A percentile compares a stretch with the other conserved stretches of the same genome.
phyloP scores from a whole-genome alignment of 2,329 filamentous ascomycete species.

The Fusarium annulatum region DNA sequence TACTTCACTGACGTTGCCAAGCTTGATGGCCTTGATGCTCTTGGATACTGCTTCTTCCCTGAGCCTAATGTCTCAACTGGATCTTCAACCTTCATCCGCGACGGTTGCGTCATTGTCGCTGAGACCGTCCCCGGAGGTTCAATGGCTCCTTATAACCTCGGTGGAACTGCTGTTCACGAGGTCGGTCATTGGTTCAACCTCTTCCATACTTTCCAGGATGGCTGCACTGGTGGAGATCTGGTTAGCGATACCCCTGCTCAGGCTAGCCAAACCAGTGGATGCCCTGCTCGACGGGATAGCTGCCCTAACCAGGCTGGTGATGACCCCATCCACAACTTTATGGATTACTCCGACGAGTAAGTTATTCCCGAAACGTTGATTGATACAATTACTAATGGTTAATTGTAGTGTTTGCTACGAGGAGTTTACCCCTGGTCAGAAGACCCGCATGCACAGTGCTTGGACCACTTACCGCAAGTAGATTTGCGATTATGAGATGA shows the following conservation, averaged over 20 bases:
- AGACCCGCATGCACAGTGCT: conserved; percentile 37
- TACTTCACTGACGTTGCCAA: conserved; percentile 45
- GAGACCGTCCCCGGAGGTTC: conserved; percentile 53
- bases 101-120: conserved; percentile 55
- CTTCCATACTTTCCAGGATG: conserved; percentile 55
- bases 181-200: conserved; percentile 58
- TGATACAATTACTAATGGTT: rapidly evolving
- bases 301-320: conserved; percentile 48
- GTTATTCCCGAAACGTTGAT: background rate
- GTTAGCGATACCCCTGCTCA: conserved; percentile 56
- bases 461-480: conserved; percentile 36
- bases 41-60: conserved; percentile 61
- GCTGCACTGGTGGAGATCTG: conserved; percentile 51
- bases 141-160: conserved; percentile 47
- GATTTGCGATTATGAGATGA: background rate
- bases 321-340: conserved; percentile 53
- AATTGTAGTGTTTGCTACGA: conserved; percentile 34
- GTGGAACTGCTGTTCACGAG: conserved; percentile 49
- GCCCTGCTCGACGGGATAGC: conserved; percentile 50
- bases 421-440: conserved; percentile 39
- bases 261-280: conserved; percentile 47
- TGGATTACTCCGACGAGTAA: conserved; percentile 57
- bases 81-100: conserved; percentile 46
- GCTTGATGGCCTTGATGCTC: conserved; percentile 24
- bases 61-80: conserved; percentile 30